Evolutionary conservation across 768 basidiomycete genomes (phyloP).

Genomic region (Suillus tomentosus): DNA sequence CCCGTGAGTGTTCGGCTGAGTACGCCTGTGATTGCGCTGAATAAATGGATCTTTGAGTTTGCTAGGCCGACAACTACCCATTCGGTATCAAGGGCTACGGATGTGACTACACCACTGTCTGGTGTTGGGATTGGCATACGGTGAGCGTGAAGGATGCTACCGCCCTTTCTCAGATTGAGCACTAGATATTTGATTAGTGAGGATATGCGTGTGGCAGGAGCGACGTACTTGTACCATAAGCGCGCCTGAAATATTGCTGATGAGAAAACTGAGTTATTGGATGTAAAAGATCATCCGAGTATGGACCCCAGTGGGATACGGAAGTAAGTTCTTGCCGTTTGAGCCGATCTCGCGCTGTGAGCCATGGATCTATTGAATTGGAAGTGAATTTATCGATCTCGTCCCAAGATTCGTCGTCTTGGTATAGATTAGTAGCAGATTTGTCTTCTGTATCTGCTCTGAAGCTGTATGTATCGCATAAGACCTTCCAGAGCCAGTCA

Average conservation of each 20-base stretch:
- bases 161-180: conserved; percentile 79
- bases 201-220: conserved; percentile 9
- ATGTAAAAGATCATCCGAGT: conserved; percentile 9
- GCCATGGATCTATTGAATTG: conserved; percentile 43
- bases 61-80: conserved; percentile 91
- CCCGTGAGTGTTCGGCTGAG: conserved; percentile 78
- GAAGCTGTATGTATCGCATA: conserved; percentile 66
- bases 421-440: conserved; percentile 11
- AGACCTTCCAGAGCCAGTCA: conserved; percentile 77
- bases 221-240: conserved; percentile 67
- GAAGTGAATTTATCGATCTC: conserved; percentile 37
- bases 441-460: conserved; percentile 29
- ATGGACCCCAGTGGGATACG: conserved; percentile 27
- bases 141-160: conserved; percentile 68
- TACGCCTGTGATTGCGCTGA: conserved; percentile 76
- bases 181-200: conserved; percentile 42
- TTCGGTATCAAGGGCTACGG: conserved; percentile 77
- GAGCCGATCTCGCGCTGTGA: conserved; percentile 34
- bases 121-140: conserved; percentile 44
- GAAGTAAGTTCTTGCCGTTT: conserved; percentile 30
- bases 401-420: conserved; percentile 34
- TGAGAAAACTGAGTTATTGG: conserved; percentile 29
- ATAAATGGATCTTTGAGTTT: conserved; percentile 83
- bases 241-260: conserved; percentile 53
- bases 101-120: conserved; percentile 77